phyloP scores from a whole-genome alignment of 2,329 filamentous ascomycete genomes.

The Diplocarpon rosae region DNA sequence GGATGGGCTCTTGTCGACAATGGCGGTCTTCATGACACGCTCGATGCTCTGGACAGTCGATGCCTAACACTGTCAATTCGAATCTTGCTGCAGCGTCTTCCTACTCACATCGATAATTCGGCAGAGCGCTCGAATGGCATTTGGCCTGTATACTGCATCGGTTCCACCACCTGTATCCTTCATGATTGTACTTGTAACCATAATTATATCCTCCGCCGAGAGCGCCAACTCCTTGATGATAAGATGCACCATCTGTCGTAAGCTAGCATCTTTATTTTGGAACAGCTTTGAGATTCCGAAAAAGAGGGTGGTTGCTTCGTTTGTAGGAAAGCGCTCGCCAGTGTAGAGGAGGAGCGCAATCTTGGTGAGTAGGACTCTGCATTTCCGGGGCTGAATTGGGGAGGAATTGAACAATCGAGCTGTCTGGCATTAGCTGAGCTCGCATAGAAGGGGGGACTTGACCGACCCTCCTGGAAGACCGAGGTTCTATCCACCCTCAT shows the following conservation, averaged over 20 bases:
- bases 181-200: slow-evolving; percentile 99
- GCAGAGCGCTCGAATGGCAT: slow-evolving; percentile 90
- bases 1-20: slow-evolving; percentile 97
- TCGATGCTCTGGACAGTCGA: slow-evolving; percentile 97
- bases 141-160: slow-evolving; percentile 86
- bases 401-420: slow-evolving; percentile 97
- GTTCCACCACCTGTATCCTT: slow-evolving; percentile 96
- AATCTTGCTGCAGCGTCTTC: slow-evolving; percentile 10
- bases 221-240: slow-evolving; percentile 94
- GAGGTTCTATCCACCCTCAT: slow-evolving; percentile 96
- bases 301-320: slow-evolving; percentile 96
- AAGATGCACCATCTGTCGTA: slow-evolving; percentile 98
- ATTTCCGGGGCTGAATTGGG: slow-evolving; percentile 92
- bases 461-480: slow-evolving; percentile 92
- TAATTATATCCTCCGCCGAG: slow-evolving; percentile 97
- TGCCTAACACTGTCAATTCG: slow-evolving; percentile 42
- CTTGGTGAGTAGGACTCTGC: slow-evolving; percentile 93
- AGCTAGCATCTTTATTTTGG: slow-evolving; percentile 96
- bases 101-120: slow-evolving; percentile 82
- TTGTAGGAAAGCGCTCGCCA: slow-evolving; percentile 91
- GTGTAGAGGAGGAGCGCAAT: slow-evolving; percentile 93
- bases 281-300: slow-evolving; percentile 99
- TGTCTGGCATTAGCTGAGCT: slow-evolving; percentile 37
- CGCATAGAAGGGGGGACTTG: slow-evolving; percentile 21
- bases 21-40: slow-evolving; percentile 96